Percentiles rank a stretch among this genome's conserved stretches.
phyloP scores from a whole-genome alignment of 495 filamentous ascomycete species.

The Coniosporium apollinis region DNA sequence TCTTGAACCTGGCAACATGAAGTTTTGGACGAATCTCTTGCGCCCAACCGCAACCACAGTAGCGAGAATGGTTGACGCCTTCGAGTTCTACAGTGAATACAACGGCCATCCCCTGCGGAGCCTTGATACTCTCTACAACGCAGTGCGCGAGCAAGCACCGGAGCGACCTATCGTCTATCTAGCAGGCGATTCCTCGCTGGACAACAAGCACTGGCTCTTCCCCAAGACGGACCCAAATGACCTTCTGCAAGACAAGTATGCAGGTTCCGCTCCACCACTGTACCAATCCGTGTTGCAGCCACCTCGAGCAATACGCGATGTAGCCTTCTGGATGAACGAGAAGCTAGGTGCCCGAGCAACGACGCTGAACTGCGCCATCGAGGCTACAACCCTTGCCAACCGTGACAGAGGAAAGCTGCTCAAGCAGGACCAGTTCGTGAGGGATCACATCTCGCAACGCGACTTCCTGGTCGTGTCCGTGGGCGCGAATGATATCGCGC shows the following conservation, averaged over 20 bases:
- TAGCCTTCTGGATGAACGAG: constrained; percentile 22
- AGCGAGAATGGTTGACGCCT: constrained; percentile 12
- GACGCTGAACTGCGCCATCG: constrained; percentile 16
- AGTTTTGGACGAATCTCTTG: background rate
- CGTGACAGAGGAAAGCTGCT: constrained; percentile 12
- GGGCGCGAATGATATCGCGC: constrained; percentile 22
- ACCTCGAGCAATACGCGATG: constrained; percentile 14
- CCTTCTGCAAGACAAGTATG: too few relatives aligned
- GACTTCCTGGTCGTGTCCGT: constrained; percentile 21
- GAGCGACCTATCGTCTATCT: constrained; percentile 17
- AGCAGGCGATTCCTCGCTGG: constrained; percentile 21
- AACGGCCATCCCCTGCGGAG: constrained; percentile 18
- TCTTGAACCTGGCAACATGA: background rate
- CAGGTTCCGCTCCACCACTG: constrained; percentile 15
- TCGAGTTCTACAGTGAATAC: constrained; percentile 18
- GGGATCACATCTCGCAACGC: constrained; percentile 13
- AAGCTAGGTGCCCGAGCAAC: constrained; percentile 15
- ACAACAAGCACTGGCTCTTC: constrained; percentile 22
- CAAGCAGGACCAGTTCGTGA: constrained; percentile 19
- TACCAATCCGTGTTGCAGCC: constrained; percentile 11
- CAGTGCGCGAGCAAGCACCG: constrained; percentile 3
- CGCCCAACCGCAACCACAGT: background rate
- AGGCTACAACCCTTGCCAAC: constrained; percentile 14
- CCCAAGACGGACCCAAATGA: background rate
- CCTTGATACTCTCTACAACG: constrained; percentile 8